Percentiles rank a stretch among this genome's conserved stretches.
Evolutionary conservation across 208 protist genomes (phyloP).

Genomic region (Leishmania major): DNA sequence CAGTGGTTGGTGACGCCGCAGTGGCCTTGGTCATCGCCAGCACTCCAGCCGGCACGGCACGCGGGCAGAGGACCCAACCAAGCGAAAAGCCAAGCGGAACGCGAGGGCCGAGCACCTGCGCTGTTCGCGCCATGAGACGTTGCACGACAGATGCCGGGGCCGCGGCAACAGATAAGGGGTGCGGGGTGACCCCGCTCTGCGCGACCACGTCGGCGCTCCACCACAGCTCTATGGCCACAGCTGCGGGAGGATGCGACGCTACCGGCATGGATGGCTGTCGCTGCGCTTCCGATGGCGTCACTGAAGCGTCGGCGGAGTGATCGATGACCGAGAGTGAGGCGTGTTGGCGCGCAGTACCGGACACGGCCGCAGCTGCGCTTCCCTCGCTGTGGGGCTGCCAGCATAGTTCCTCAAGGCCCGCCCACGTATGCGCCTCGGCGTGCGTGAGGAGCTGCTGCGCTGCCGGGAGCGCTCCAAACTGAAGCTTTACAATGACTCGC

Average conservation of each 20-base stretch:
- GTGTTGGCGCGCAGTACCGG: neutral
- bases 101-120: slow-evolving; percentile 6
- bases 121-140: slow-evolving; percentile 11
- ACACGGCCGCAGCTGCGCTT: neutral
- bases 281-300: neutral
- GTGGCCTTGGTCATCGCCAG: neutral
- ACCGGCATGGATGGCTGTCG: neutral
- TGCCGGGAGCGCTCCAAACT: slow-evolving; percentile 49
- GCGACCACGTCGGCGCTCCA: slow-evolving; percentile 56
- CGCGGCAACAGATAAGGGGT: slow-evolving; percentile 11
- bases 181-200: slow-evolving; percentile 5
- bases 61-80: slow-evolving; percentile 35
- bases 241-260: neutral
- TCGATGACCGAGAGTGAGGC: neutral
- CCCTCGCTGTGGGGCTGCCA: neutral
- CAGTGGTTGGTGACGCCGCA: neutral
- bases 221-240: slow-evolving; percentile 38
- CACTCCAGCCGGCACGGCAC: neutral
- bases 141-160: slow-evolving; percentile 5
- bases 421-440: slow-evolving; percentile 3
- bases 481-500: slow-evolving; percentile 44
- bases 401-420: slow-evolving; percentile 13
- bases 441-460: slow-evolving; percentile 20
- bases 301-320: slow-evolving; percentile 3
- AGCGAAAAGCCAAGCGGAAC: slow-evolving; percentile 41